phyloP scores from a whole-genome alignment of 768 basidiomycete species.

The Myochromella boudieri region DNA sequence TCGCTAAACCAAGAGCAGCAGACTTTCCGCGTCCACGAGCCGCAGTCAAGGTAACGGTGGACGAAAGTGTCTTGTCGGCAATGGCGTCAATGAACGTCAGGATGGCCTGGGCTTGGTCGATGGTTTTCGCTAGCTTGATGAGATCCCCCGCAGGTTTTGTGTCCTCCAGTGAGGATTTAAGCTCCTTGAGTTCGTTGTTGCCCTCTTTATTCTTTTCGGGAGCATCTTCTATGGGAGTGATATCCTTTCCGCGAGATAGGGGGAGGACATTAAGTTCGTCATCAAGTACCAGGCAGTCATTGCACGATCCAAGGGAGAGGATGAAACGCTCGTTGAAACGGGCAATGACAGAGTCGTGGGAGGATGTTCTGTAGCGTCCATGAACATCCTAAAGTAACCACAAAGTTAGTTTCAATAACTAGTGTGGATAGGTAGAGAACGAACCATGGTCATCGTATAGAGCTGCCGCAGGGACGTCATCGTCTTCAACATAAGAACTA shows the following conservation, averaged over 20 bases:
- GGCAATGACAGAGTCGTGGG: conserved; percentile 85
- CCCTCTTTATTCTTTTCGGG: conserved; percentile 34
- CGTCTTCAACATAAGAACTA: conserved; percentile 89
- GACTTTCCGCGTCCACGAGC: conserved; percentile 95
- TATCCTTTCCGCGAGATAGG: conserved; percentile 93
- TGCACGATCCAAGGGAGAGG: conserved; percentile 90
- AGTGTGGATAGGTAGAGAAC: conserved; percentile 10
- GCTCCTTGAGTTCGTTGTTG: conserved; percentile 69
- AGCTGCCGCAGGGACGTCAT: conserved; percentile 92
- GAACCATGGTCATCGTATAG: conserved; percentile 85
- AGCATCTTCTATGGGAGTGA: conserved; percentile 58
- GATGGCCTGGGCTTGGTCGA: conserved; percentile 93
- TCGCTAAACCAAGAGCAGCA: conserved; percentile 92
- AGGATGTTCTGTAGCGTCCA: conserved; percentile 87
- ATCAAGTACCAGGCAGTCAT: conserved; percentile 91
- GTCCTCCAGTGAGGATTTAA: conserved; percentile 77
- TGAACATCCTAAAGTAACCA: conserved; percentile 82
- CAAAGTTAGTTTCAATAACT: neutral
- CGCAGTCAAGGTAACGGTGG: conserved; percentile 94
- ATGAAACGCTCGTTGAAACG: conserved; percentile 99
- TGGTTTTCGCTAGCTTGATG: conserved; percentile 85
- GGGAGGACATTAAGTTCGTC: conserved; percentile 98
- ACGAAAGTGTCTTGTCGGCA: conserved; percentile 88
- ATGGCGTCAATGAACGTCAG: conserved; percentile 95
- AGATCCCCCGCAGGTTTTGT: conserved; percentile 88